Evolutionary conservation across 495 filamentous ascomycete genomes (phyloP).

Genomic region (Cenococcum geophilum): DNA sequence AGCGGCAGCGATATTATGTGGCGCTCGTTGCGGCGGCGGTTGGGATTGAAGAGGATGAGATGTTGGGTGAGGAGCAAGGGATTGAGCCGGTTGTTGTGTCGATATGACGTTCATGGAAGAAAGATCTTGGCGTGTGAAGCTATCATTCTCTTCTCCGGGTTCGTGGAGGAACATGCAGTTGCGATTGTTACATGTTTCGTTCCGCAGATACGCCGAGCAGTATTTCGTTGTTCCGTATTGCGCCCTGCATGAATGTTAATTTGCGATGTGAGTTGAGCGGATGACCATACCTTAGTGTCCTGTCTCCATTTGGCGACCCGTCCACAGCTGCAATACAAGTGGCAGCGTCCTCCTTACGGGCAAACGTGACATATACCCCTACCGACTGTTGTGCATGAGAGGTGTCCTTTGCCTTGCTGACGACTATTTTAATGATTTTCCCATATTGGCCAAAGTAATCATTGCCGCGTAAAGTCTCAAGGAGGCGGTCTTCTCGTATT

Average conservation of each 20-base stretch:
- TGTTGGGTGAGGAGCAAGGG: slow-evolving; percentile 35
- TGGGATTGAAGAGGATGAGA: slow-evolving; percentile 44
- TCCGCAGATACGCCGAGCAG: slow-evolving; percentile 91
- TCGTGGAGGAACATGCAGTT: slow-evolving; percentile 98
- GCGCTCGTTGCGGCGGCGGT: slow-evolving; percentile 46
- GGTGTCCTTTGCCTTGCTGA: slow-evolving; percentile 83
- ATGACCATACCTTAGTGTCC: slow-evolving; percentile 58
- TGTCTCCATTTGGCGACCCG: slow-evolving; percentile 82
- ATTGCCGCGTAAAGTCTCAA: slow-evolving; percentile 75
- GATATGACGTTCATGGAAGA: slow-evolving; percentile 90
- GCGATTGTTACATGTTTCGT: slow-evolving; percentile 86
- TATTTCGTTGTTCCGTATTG: slow-evolving; percentile 99
- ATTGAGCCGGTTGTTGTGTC: slow-evolving; percentile 61
- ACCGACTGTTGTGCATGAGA: slow-evolving; percentile 71
- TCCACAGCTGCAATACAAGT: slow-evolving; percentile 88
- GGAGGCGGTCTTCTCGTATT: slow-evolving; percentile 82
- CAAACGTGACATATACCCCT: slow-evolving; percentile 95
- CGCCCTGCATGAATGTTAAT: slow-evolving; percentile 51
- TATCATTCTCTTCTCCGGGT: slow-evolving; percentile 92
- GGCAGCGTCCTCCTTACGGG: slow-evolving; percentile 77
- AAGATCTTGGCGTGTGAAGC: slow-evolving; percentile 88
- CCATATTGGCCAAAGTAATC: slow-evolving; percentile 99
- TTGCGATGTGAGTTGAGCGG: background rate
- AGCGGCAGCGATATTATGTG: slow-evolving; percentile 45
- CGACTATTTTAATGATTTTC: slow-evolving; percentile 96